These are phyloP conservation scores for Massarina eburnea DNA, from an alignment of 2,329 filamentous ascomycete genomes.

Conservation along the genomic window DNA sequence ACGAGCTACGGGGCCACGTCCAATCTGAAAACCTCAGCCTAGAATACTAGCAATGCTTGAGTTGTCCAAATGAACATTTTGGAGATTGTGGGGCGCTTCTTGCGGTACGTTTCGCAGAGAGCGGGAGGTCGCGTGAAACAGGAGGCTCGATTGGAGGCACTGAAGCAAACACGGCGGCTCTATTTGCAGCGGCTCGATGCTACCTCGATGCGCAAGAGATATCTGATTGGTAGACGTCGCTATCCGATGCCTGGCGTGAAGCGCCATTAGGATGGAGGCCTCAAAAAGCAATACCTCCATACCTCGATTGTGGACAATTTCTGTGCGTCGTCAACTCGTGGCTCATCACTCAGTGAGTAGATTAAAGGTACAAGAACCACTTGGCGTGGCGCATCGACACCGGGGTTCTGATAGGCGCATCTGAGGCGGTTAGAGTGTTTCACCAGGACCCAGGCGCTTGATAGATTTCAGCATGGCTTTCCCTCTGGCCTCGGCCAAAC, in stretches of 20 bases:
- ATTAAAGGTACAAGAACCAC: constrained; percentile 24
- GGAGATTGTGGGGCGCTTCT: constrained; percentile 17
- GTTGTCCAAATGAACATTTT: constrained; percentile 20
- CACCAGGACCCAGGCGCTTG: constrained; percentile 9
- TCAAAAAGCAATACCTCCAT: constrained; percentile 14
- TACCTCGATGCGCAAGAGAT: constrained; percentile 19
- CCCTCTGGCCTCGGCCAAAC: neutral
- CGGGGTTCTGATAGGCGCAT: constrained; percentile 12
- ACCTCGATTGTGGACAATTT: constrained; percentile 18
- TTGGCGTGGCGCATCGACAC: constrained; percentile 18
- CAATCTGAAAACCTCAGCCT: constrained; percentile 24
- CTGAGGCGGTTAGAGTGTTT: constrained; percentile 9
- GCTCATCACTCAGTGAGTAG: constrained; percentile 23
- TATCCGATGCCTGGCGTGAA: constrained; percentile 10
- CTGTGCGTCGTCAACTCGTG: constrained; percentile 16
- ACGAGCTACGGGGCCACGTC: constrained; percentile 21
- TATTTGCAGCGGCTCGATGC: constrained; percentile 4
- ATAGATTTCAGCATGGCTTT: constrained; percentile 1
- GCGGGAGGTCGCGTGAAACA: constrained; percentile 12
- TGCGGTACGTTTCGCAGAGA: constrained; percentile 9
- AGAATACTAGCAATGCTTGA: constrained; percentile 19
- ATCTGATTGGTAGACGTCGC: neutral
- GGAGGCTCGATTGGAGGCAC: constrained; percentile 11
- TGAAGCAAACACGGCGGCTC: constrained; percentile 1
- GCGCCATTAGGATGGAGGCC: constrained; percentile 18